Base-by-base conservation (phyloP, 306 rosid genomes). In the Biancaea sappan region DNA sequence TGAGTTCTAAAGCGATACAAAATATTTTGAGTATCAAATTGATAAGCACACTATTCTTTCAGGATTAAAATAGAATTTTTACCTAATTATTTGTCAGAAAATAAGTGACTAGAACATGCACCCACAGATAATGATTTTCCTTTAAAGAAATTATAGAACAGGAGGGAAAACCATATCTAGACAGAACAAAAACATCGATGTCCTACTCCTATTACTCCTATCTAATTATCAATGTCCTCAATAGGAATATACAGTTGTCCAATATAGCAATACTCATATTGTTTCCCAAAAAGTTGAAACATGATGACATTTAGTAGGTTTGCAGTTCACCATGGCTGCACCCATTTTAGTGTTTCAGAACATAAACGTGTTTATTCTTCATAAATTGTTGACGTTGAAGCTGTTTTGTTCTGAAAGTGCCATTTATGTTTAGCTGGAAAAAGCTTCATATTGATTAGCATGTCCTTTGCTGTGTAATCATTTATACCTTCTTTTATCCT, bases 401-500 rank as follows among this genome's bases (percentile, higher is more conserved):
- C 8, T 48, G 24, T 48, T 48, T 48, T 48, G 24, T n/a, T 48
- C 22, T 48, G 22, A 48, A 48, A 48, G 22, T n/a, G 24, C 54
- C 54, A 16, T 48, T 48, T 8, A 9, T 41, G 14, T 18, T 48
- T 48, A 7, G 6, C 6, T 5, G 25, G 4, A 22, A 31, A 21
- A 59, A n/a, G 25, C 43, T 59, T 31, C 43, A 15, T 59, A 12
- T 59, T 28, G 47, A 19, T 19, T 1, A 13, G 25, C 46, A 8
- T 40, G 72, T 74, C 71, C 74, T 32, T 47, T 1, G 15, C 26
- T 16, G 4, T 9, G 21, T 32, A 52, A 79, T 71, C 75, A 71
- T 71, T 66, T 83, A 44, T 46, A 41, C 50, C 34, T 32, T 32
- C 28, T 43, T 75, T 71, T 66, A 65, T 69, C 81, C 56, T 79